A percentile compares a stretch with the other conserved stretches of the same genome.
phyloP scores from a whole-genome alignment of 495 filamentous ascomycete species.

The Antarctomyces pellizariae region DNA sequence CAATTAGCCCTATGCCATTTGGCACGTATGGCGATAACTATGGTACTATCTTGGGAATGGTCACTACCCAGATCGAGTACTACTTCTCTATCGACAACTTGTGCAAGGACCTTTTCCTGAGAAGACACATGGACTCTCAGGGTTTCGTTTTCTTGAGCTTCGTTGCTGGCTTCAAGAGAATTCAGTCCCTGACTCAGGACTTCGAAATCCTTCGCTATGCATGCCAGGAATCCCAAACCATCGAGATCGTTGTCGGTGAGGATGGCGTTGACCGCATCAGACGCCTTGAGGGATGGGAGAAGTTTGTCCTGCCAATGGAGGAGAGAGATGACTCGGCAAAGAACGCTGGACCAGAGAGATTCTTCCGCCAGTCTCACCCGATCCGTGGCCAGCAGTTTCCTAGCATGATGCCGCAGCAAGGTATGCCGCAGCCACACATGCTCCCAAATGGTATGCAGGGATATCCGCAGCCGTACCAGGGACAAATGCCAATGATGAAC shows the following conservation, averaged over 20 bases:
- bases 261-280: conserved; percentile 65
- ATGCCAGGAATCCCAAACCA: conserved; percentile 38
- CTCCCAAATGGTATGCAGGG: conserved; percentile 14
- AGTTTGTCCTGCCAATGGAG: conserved; percentile 40
- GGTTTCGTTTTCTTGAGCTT: conserved; percentile 66
- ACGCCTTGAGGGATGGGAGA: conserved; percentile 51
- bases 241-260: conserved; percentile 44
- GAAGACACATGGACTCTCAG: conserved; percentile 80
- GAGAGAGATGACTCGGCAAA: conserved; percentile 18
- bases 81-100: conserved; percentile 95
- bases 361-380: conserved; percentile 2
- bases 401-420: conserved; percentile 8
- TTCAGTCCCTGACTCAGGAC: conserved; percentile 52
- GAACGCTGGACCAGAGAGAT: conserved; percentile 17
- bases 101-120: conserved; percentile 78
- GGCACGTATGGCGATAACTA: conserved; percentile 32
- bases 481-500: conserved; percentile 16
- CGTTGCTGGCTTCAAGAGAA: conserved; percentile 64
- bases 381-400: conserved; percentile 2
- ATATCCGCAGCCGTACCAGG: conserved; percentile 10
- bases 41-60: conserved; percentile 28
- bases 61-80: conserved; percentile 66
- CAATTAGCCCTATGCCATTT: conserved; percentile 42
- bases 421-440: conserved; percentile 12
- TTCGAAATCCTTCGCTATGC: conserved; percentile 49